These are phyloP conservation scores for Heterobasidion annosum DNA, from an alignment of 1,284 basidiomycete species.

Conservation along the genomic window DNA sequence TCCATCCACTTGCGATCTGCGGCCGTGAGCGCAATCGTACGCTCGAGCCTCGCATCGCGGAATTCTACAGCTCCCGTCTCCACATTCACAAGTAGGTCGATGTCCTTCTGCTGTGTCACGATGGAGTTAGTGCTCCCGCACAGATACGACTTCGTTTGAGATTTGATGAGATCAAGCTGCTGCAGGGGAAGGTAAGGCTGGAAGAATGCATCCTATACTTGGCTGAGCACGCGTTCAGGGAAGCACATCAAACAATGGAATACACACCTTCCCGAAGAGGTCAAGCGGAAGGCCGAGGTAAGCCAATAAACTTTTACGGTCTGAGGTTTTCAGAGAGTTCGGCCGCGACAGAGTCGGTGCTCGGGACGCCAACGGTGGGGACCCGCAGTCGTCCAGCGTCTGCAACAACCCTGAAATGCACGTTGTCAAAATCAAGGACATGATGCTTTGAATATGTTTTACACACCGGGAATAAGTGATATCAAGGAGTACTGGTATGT, in stretches of 20 bases:
- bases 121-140: conserved; percentile 95
- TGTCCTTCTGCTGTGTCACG: conserved; percentile 88
- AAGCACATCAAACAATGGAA: neutral
- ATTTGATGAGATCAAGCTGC: conserved; percentile 82
- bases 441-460: neutral
- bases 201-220: conserved; percentile 79
- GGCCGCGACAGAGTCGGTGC: conserved; percentile 63
- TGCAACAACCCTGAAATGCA: conserved; percentile 63
- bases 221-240: neutral
- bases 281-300: conserved; percentile 90
- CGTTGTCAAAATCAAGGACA: neutral
- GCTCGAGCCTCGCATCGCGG: conserved; percentile 73
- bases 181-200: conserved; percentile 97
- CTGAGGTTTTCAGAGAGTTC: conserved; percentile 81
- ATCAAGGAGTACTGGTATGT: conserved; percentile 96
- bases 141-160: conserved; percentile 73
- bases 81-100: conserved; percentile 89
- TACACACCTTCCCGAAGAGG: conserved; percentile 67
- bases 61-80: conserved; percentile 84
- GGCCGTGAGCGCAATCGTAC: conserved; percentile 73
- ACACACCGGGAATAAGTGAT: conserved; percentile 70
- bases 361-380: conserved; percentile 72
- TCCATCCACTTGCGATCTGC: conserved; percentile 97
- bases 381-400: conserved; percentile 87
- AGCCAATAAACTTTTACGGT: conserved; percentile 84